Conservation (phyloP, 139 green algal genomes). For the Ettlia oleoabundans region DNA sequence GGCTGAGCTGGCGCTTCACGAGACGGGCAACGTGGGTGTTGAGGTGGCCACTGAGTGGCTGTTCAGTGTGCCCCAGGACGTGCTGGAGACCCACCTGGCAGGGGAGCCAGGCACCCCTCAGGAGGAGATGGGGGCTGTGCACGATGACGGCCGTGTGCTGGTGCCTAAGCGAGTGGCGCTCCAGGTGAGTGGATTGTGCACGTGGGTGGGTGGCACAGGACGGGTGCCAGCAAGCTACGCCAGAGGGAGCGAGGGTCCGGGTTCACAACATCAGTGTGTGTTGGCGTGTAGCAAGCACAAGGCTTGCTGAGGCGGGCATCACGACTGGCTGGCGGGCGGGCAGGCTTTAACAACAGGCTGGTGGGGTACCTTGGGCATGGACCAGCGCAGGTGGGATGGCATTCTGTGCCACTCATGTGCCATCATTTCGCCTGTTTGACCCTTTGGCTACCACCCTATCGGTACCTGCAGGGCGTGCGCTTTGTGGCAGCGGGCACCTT, state of each 20-base stretch:
- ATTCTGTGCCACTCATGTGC: no score
- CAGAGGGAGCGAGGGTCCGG: no score
- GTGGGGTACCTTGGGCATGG: no score
- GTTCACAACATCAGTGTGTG: no score
- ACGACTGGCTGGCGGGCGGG: no score
- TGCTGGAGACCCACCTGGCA: conserved; percentile 57
- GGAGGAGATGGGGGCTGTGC: conserved; percentile 22
- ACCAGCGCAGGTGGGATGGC: no score
- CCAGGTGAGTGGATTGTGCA: conserved; percentile 34
- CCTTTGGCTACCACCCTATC: no score
- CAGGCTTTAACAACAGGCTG: no score
- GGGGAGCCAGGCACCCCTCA: conserved; percentile 47
- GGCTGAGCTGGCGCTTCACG: conserved; percentile 76
- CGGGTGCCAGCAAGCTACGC: no score
- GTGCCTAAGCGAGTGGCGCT: conserved; percentile 54
- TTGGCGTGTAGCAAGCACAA: no score
- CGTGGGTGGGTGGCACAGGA: background rate
- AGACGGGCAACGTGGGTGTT: conserved; percentile 90
- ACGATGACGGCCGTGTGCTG: conserved; percentile 47
- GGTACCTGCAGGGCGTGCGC: conserved; percentile 59
- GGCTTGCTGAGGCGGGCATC: no score
- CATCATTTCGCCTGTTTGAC: background rate
- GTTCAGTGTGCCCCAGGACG: conserved; percentile 64
- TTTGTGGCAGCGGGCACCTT: conserved; percentile 65
- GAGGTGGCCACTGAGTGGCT: conserved; percentile 93